Conservation (phyloP, 2,329 filamentous ascomycete species). For the Fusarium nygamai region DNA sequence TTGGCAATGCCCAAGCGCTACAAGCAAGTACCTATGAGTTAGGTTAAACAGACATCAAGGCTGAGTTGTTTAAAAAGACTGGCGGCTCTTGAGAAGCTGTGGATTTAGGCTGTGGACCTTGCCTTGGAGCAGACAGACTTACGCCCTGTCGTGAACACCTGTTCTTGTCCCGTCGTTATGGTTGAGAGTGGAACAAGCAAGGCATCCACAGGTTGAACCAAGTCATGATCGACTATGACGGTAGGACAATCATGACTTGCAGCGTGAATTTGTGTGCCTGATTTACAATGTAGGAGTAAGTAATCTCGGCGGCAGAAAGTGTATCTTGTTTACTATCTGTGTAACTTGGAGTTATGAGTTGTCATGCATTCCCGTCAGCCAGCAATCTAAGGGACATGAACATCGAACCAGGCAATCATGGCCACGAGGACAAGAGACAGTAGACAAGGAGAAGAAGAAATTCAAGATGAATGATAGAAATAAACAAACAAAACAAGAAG, state of each 20-base stretch:
- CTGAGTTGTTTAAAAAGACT: constrained; percentile 1
- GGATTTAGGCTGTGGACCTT: background rate
- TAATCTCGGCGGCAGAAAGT: background rate
- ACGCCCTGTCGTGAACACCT: constrained; percentile 5
- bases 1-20: constrained; percentile 30
- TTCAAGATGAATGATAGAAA: background rate
- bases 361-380: constrained; percentile 42
- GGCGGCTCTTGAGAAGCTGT: background rate
- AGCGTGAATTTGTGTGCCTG: background rate
- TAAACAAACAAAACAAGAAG: background rate
- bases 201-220: constrained; percentile 17
- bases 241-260: constrained; percentile 33
- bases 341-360: constrained; percentile 39
- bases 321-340: constrained; percentile 19
- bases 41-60: background rate
- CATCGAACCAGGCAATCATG: constrained; percentile 30
- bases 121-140: background rate
- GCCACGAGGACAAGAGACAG: constrained; percentile 30
- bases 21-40: constrained; percentile 5
- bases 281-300: background rate
- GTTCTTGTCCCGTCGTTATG: constrained; percentile 22
- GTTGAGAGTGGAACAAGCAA: constrained; percentile 25
- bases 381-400: background rate
- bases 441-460: background rate
- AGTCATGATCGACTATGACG: constrained; percentile 24